Conservation (phyloP, 139 green algal species). For the Chlorella sp. region DNA sequence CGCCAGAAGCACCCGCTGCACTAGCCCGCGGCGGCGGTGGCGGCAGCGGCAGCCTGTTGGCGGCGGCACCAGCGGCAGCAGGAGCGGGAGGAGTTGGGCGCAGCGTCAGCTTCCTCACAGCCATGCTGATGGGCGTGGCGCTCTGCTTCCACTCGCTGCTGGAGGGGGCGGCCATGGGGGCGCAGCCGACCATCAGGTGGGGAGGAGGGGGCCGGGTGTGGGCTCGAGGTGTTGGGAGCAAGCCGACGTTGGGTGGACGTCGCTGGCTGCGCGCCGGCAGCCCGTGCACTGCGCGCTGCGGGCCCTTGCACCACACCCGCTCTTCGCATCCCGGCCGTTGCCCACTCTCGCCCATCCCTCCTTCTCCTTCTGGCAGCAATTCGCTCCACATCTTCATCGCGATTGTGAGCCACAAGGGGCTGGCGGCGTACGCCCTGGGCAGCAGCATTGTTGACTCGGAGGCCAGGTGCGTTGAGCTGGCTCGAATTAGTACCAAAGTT, state of each 20-base stretch:
- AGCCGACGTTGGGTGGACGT: no score
- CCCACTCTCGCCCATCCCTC: background rate
- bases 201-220: background rate
- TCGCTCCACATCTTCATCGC: conserved; percentile 86
- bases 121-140: conserved; percentile 76
- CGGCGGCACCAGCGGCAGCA: background rate
- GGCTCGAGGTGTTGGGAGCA: no score
- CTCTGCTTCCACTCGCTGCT: conserved; percentile 85
- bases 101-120: conserved; percentile 70
- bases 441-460: conserved; percentile 72
- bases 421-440: conserved; percentile 84
- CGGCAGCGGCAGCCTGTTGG: background rate
- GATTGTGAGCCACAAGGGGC: conserved; percentile 79
- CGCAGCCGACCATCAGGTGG: conserved; percentile 53
- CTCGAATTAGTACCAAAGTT: no score
- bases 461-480: background rate
- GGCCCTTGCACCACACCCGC: no score
- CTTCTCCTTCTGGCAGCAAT: conserved; percentile 9
- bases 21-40: no score
- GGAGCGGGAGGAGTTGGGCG: background rate
- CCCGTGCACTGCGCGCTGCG: no score
- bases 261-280: no score
- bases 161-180: conserved; percentile 81
- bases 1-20: background rate
- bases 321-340: no score